Base-by-base conservation (phyloP, 2,329 filamentous ascomycete species). In the Aspergillus aculeatus region DNA sequence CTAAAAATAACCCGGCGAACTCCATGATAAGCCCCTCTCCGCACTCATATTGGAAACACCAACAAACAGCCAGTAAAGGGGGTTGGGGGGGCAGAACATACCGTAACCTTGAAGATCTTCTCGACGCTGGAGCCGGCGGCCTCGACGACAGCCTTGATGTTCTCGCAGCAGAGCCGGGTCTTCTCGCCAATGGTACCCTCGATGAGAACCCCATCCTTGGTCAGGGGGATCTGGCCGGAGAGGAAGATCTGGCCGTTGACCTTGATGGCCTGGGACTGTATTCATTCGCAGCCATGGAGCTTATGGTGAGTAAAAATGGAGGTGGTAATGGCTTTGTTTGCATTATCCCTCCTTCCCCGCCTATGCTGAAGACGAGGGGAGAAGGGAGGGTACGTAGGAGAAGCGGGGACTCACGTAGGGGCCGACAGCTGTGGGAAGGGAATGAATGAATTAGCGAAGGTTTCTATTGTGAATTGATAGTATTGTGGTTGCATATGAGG, bases 31-130 rank as follows among this genome's bases (percentile, higher is more conserved):
- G 23, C 23, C 23, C 23, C 23, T 23, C 23, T 23, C 23, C 23
- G 23, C 23, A 23, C 23, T 4, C 4, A 23, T 23, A 4, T 23
- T 23, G 32, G 32, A 5, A 44, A 44, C 19, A 14, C 11, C 35
- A 26, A 11, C 21, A 50, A 50, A 26, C 29, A 57, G 44, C 7
- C 56, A 29, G 5, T 41, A 58, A 49, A 58, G 41, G 54, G 32
- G 12, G 61, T 65, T 38, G n/a, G n/a, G 11, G 62, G 67, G 38
- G 58, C 14, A 50, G 21, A 44, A 73, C 75, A 50, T 65, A 80
- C 79, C 74, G 88, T 91, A 69, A 92, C 90, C 84, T 97, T 96
- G 80, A 97, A 90, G 50, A 96, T 89, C 77, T 88, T 90, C 64
- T 85, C 78, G 60, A 98, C 84, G 55, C 84, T 86, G 23, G 90